These are phyloP conservation scores for Huiozyma sinensis DNA, from an alignment of 805 yeast species.

Conservation along the genomic window DNA sequence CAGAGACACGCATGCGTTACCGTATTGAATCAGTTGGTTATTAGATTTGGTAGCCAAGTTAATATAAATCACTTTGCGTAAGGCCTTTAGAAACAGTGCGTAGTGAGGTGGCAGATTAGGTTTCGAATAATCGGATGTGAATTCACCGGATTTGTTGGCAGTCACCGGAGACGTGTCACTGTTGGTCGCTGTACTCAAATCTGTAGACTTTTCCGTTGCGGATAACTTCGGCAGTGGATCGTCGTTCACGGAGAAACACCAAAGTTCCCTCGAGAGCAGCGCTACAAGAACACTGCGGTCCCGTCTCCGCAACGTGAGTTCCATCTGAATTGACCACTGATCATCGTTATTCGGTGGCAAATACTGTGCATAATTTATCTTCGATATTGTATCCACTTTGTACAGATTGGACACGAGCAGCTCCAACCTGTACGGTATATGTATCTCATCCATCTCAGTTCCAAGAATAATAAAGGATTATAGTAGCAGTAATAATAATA, in stretches of 20 bases:
- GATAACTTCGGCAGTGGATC: constrained; percentile 28
- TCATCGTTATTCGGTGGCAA: constrained; percentile 28
- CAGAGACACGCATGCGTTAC: constrained; percentile 33
- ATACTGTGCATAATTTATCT: constrained; percentile 26
- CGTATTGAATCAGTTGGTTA: constrained; percentile 38
- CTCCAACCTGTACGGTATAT: constrained; percentile 15
- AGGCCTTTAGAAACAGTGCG: constrained; percentile 40
- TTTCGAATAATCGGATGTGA: constrained; percentile 27
- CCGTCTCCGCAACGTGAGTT: constrained; percentile 28
- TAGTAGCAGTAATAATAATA: too few relatives aligned
- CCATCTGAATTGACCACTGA: constrained; percentile 34
- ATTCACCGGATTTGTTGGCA: constrained; percentile 24
- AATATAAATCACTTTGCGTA: constrained; percentile 33
- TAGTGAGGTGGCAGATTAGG: constrained; percentile 32
- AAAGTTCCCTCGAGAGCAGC: constrained; percentile 32
- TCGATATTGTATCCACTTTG: constrained; percentile 19
- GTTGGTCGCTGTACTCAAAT: neutral
- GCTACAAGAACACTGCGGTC: constrained; percentile 30
- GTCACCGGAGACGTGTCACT: neutral
- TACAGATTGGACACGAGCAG: constrained; percentile 24
- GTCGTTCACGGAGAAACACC: constrained; percentile 35
- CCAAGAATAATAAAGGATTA: too few relatives aligned
- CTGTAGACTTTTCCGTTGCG: neutral
- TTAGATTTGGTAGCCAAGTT: constrained; percentile 25
- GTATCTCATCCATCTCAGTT: neutral